Base-by-base conservation (phyloP, 2,329 filamentous ascomycete species). In the Penicillium griseofulvum region DNA sequence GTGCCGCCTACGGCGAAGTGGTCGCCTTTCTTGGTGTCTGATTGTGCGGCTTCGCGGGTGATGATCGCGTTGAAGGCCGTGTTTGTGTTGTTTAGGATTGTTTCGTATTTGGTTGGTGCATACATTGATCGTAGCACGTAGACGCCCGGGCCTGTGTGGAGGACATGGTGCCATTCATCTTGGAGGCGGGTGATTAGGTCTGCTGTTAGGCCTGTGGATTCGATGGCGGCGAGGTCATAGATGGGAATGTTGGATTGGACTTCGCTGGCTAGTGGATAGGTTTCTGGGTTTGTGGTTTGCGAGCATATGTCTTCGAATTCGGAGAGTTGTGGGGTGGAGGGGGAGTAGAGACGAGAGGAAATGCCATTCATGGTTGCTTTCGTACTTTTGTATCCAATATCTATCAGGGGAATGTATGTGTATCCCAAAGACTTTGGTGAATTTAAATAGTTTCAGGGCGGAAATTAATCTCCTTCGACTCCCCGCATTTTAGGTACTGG, bases 131-230 rank as follows among this genome's bases (percentile, higher is more conserved):
- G 78, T 4, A 83, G 75, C n/a, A 85, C 79, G 58, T 85, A 80
- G 14, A 87, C 82, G 5, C 85, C 84, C 0, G 85, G 82, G 0
- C 84, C 84, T 1, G 75, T 71, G 52, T 78, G 74, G 2, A 87
- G 78, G 52, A 83, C 77, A 56, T 82, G 76, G 62, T 85, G 80
- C 79, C 83, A 83, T 72, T 87, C 84, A 59, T 86, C 79, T 66
- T 86, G 82, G 2, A 86, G 76, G 4, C 68, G 63, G 16, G 70
- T 58, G 28, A 72, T 64, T n/a, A 68, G 63, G 1, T 60, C 42
- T 7, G 62, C 12, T 26, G 73, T 67, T 0, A 71, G 55, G 3
- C 72, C 24, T 16, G 38, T 38, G 24, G 52, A 63, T 4, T 76
- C 67, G 54, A 76, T 74, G 2, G 64, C 57, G 0, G 69, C 61